Evolutionary conservation across 371 early-diverging fungal genomes (phyloP).

Genomic region (Choanephora cucurbitarum): DNA sequence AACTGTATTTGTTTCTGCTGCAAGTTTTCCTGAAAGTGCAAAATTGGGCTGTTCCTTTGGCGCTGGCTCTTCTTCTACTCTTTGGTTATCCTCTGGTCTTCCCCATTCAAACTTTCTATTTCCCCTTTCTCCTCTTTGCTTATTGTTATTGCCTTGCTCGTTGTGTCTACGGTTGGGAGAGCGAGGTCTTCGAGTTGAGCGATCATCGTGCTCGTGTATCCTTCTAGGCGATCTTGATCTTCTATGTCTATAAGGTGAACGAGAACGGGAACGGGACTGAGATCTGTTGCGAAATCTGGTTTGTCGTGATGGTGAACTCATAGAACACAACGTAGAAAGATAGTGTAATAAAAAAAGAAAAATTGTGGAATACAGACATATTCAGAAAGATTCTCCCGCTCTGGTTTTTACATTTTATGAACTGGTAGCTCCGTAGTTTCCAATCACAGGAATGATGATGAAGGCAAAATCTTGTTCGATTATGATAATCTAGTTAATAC

Average conservation of each 20-base stretch:
- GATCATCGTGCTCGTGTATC: conserved; percentile 7
- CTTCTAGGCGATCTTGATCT: conserved; percentile 25
- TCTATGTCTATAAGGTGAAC: conserved; percentile 23
- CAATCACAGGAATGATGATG: too few relatives aligned
- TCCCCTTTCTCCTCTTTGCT: background rate
- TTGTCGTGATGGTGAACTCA: conserved; percentile 16
- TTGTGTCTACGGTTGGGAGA: background rate
- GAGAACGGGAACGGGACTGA: conserved; percentile 16
- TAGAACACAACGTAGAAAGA: too few relatives aligned
- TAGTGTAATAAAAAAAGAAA: too few relatives aligned
- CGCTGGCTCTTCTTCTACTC: conserved; percentile 43
- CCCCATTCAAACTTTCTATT: conserved; percentile 5
- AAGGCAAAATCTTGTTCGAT: too few relatives aligned
- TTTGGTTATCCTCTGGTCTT: conserved; percentile 31
- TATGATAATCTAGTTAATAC: too few relatives aligned
- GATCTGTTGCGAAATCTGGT: background rate
- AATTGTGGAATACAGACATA: too few relatives aligned
- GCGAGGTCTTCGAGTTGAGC: conserved; percentile 18
- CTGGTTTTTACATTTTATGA: too few relatives aligned
- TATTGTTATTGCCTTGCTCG: background rate
- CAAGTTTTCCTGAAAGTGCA: conserved; percentile 82
- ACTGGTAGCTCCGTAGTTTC: too few relatives aligned
- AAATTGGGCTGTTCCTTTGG: conserved; percentile 77
- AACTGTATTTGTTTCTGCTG: conserved; percentile 80
- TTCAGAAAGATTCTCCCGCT: too few relatives aligned